A percentile compares a stretch with the other conserved stretches of the same genome.
These are phyloP conservation scores for Erodium trifolium DNA, from an alignment of 441 rosid genomes.

Conservation along the genomic window DNA sequence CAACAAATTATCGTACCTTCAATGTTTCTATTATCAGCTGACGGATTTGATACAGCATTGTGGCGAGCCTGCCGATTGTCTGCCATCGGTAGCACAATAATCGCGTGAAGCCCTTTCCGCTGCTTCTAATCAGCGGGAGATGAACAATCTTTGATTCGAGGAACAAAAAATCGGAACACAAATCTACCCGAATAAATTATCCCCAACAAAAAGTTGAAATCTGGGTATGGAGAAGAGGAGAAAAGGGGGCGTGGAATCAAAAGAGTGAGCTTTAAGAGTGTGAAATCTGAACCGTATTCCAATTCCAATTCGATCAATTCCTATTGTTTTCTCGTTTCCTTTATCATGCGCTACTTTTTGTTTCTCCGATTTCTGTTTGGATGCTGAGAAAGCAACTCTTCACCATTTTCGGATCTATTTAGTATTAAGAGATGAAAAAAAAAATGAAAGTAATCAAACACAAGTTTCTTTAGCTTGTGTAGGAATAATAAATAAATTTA, in stretches of 20 bases:
- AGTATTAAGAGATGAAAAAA: neutral
- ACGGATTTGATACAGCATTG: conserved; percentile 43
- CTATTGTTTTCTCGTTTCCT: neutral
- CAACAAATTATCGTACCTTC: conserved; percentile 33
- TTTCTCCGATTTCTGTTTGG: neutral
- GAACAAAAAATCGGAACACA: neutral
- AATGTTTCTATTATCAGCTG: conserved; percentile 33
- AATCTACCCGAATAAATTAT: neutral
- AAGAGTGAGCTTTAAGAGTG: conserved; percentile 4
- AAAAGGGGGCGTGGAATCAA: conserved; percentile 6
- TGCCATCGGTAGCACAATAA: conserved; percentile 41
- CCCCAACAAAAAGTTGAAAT: neutral
- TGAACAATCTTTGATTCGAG: neutral
- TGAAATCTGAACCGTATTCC: neutral
- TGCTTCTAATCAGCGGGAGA: neutral
- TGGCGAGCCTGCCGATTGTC: conserved; percentile 39
- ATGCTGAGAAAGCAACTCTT: neutral
- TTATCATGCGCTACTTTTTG: neutral
- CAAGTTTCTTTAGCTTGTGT: conserved; percentile 5
- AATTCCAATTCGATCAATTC: neutral
- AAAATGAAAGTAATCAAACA: neutral
- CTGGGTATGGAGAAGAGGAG: neutral
- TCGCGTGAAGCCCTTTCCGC: neutral
- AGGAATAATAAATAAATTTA: conserved; percentile 3
- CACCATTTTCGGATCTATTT: conserved; percentile 3